Conservation (phyloP, 805 yeast genomes). For the Cyberlindnera bimundalis region DNA sequence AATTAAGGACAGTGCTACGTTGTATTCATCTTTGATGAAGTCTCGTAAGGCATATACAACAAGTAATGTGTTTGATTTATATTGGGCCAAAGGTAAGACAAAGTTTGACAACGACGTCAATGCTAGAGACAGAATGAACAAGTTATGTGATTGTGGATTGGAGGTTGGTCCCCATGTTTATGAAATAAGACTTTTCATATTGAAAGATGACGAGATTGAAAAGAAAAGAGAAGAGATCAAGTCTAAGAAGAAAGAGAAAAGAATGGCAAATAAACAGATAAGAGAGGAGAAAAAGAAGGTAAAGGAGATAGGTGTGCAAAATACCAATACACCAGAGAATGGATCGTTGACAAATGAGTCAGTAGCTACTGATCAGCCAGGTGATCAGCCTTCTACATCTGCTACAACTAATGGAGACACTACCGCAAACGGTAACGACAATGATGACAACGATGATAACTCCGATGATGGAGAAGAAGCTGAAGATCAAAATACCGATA, state of each 20-base stretch:
- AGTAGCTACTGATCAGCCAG: background rate
- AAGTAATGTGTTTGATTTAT: slow-evolving; percentile 67
- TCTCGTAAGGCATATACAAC: slow-evolving; percentile 70
- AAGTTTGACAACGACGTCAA: slow-evolving; percentile 40
- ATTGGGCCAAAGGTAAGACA: slow-evolving; percentile 69
- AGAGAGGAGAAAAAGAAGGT: slow-evolving; percentile 32
- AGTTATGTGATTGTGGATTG: slow-evolving; percentile 72
- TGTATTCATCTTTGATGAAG: slow-evolving; percentile 65
- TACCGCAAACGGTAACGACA: slow-evolving; percentile 9
- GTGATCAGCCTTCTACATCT: background rate
- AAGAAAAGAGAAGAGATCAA: slow-evolving; percentile 41
- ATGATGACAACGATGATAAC: slow-evolving; percentile 11
- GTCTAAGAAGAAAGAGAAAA: slow-evolving; percentile 33
- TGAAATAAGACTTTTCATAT: slow-evolving; percentile 73
- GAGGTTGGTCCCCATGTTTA: slow-evolving; percentile 81
- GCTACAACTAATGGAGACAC: background rate
- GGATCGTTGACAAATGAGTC: background rate
- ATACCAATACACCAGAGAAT: background rate
- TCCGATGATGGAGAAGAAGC: slow-evolving; percentile 1
- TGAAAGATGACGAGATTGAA: slow-evolving; percentile 74
- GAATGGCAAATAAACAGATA: slow-evolving; percentile 33
- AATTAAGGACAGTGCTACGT: slow-evolving; percentile 66
- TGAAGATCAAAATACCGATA: background rate
- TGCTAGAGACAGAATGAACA: slow-evolving; percentile 85
- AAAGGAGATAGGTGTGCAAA: slow-evolving; percentile 8